Percentiles rank a stretch among this genome's conserved stretches.
phyloP scores from a whole-genome alignment of 805 yeast species.

The Grigorovia transvaalensis region DNA sequence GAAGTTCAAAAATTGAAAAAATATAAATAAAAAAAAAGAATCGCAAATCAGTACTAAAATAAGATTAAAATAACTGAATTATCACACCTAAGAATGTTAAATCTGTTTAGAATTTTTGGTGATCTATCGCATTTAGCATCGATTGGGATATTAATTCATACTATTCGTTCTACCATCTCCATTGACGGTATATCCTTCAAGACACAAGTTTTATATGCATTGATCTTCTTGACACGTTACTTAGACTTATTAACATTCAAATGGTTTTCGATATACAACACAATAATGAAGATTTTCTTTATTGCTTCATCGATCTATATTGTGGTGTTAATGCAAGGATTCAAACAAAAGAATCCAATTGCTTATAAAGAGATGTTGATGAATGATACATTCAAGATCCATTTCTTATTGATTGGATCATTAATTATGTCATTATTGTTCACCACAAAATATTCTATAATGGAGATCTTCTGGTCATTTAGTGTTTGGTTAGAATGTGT shows the following conservation, averaged over 20 bases:
- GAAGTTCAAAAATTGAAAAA: background rate
- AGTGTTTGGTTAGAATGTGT: slow-evolving; percentile 87
- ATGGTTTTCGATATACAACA: slow-evolving; percentile 61
- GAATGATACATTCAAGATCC: slow-evolving; percentile 65
- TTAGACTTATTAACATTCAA: slow-evolving; percentile 41
- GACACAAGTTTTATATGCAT: slow-evolving; percentile 69
- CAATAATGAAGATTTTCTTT: slow-evolving; percentile 73
- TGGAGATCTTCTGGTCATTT: slow-evolving; percentile 77
- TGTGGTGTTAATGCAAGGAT: slow-evolving; percentile 52
- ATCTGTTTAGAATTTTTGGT: slow-evolving; percentile 26
- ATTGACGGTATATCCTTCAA: slow-evolving; percentile 80
- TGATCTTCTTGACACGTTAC: slow-evolving; percentile 68
- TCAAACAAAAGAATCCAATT: slow-evolving; percentile 39
- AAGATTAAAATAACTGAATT: background rate
- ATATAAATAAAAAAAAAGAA: background rate
- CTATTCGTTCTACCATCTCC: slow-evolving; percentile 54
- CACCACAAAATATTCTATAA: slow-evolving; percentile 49
- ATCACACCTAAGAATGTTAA: slow-evolving; percentile 4
- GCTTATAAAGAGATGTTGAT: slow-evolving; percentile 42
- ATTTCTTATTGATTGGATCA: slow-evolving; percentile 59
- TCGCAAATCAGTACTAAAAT: background rate
- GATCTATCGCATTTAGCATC: slow-evolving; percentile 79
- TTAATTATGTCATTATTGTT: slow-evolving; percentile 49
- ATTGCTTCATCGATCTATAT: slow-evolving; percentile 67
- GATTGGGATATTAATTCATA: slow-evolving; percentile 61